phyloP scores from a whole-genome alignment of 495 filamentous ascomycete species.

The Daldinia grandis region DNA sequence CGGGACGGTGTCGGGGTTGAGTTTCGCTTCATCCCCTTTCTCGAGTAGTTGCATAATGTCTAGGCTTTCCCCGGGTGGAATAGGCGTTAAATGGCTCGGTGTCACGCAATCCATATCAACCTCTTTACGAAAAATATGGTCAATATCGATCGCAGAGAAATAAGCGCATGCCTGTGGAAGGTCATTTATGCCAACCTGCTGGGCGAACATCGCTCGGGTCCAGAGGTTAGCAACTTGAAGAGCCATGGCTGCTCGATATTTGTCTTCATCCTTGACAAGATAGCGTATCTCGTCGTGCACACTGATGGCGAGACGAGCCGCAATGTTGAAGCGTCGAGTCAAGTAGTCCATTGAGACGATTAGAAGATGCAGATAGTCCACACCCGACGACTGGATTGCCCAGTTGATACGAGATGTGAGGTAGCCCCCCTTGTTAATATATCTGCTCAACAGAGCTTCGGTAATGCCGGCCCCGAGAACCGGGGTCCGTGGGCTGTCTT shows the following conservation, averaged over 20 bases:
- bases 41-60: slow-evolving; percentile 79
- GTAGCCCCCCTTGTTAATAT: slow-evolving; percentile 88
- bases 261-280: slow-evolving; percentile 83
- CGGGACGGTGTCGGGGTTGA: slow-evolving; percentile 71
- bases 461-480: slow-evolving; percentile 97
- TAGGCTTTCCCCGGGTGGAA: slow-evolving; percentile 84
- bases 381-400: slow-evolving; percentile 97
- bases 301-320: slow-evolving; percentile 86
- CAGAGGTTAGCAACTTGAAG: slow-evolving; percentile 94
- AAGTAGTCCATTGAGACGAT: slow-evolving; percentile 96
- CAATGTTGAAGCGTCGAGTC: slow-evolving; percentile 82
- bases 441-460: slow-evolving; percentile 87
- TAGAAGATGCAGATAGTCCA: slow-evolving; percentile 96
- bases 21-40: slow-evolving; percentile 67
- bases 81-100: slow-evolving; percentile 79
- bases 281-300: slow-evolving; percentile 99
- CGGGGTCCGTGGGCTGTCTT: slow-evolving; percentile 88
- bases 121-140: slow-evolving; percentile 92
- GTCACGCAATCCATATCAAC: slow-evolving; percentile 98
- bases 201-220: slow-evolving; percentile 95
- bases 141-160: slow-evolving; percentile 95
- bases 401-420: slow-evolving; percentile 98
- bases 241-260: slow-evolving; percentile 88
- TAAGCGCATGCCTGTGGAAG: slow-evolving; percentile 93
- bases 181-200: slow-evolving; percentile 96